Evolutionary conservation across 1,284 basidiomycete species (phyloP), one percentile per base, ranked within the genome.

Genomic region (Vanrija pseudolonga): DNA sequence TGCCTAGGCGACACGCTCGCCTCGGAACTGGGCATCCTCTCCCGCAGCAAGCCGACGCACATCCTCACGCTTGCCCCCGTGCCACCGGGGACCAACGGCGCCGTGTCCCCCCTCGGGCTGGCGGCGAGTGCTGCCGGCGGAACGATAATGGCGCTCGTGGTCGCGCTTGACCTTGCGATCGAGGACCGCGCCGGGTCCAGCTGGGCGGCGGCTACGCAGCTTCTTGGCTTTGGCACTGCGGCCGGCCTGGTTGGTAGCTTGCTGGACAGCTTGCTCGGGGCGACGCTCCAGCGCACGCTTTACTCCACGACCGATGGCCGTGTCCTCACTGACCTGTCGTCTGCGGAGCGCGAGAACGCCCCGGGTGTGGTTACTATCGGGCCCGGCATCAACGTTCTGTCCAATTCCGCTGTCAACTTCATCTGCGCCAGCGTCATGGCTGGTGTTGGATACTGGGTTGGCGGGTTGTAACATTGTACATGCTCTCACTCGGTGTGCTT

Each of bases 71-170:
- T 86, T 45, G 79, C 80, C 53, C 62, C 76, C 0, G 90, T 94
- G 0, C 92, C 92, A 1, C 86, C 87, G 0, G 94, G 94, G 1
- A 96, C 94, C 2, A 97, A 98, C 68, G 94, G 94, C 9, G 94
- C 83, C 0, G 81, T 97, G 59, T 89, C 89, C 1, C 51, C 80
- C 0, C 81, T 83, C 43, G 94, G 94, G 8, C 89, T 89, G 0
- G 57, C 83, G 2, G 85, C 86, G 9, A 90, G 89, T 2, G 74
- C 86, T 2, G 68, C 80, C 0, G 94, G 94, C 1, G 94, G 94
- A 0, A 67, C 80, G 1, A 65, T 86, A 3, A 86, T 94, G 66
- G 90, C 88, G 1, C 40, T 81, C 15, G 79, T 83, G 4, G 81
- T 87, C 66, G 82, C 81, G 8, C 50, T 77, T 6, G 80, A 82